phyloP scores from a whole-genome alignment of 768 basidiomycete genomes.

The Russula dissimulans region DNA sequence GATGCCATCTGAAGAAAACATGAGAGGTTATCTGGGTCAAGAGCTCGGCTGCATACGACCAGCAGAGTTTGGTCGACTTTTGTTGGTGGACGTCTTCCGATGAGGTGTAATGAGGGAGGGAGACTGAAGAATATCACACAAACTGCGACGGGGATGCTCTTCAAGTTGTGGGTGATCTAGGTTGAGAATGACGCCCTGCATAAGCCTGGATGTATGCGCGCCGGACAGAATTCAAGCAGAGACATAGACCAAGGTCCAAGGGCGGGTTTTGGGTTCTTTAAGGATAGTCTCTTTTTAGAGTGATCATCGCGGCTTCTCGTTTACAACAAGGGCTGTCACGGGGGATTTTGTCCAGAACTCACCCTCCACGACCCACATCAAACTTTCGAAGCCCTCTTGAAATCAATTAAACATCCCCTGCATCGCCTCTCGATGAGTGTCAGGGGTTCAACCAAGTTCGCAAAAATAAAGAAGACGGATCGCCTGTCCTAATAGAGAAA shows the following conservation, averaged over 20 bases:
- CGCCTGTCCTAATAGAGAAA: not conserved
- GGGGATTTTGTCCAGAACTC: no score
- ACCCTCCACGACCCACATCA: no score
- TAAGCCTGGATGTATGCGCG: conserved; percentile 1
- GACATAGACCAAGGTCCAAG: not conserved
- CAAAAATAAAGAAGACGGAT: not conserved
- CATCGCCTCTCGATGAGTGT: not conserved
- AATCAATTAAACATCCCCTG: no score
- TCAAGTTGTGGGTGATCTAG: not conserved
- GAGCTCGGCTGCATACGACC: not conserved
- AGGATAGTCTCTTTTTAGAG: not conserved
- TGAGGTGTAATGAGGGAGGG: not conserved
- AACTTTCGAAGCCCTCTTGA: no score
- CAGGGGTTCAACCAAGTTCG: not conserved
- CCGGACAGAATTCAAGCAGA: not conserved
- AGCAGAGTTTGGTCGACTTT: not conserved
- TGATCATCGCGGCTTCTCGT: not conserved
- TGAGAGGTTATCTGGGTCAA: not conserved
- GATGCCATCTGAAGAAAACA: not conserved
- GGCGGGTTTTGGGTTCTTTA: not conserved
- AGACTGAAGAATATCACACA: not conserved
- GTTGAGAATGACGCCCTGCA: not conserved
- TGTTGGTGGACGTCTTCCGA: not conserved
- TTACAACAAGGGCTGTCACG: not conserved
- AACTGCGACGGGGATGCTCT: not conserved